Base-by-base conservation (phyloP, 73 alveolate genomes). In the Paramecium bursaria region DNA sequence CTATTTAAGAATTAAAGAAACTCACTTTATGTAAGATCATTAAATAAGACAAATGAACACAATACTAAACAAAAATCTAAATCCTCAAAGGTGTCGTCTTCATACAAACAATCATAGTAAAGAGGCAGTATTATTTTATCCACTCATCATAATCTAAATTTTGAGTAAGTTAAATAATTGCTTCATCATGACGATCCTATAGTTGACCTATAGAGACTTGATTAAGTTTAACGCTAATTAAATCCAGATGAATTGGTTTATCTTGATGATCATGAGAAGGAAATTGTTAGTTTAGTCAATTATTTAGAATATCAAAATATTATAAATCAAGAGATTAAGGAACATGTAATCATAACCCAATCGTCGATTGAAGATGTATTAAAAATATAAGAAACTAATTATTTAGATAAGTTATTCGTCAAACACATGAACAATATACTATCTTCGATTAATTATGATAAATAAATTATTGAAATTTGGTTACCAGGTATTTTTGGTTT, bases 401-500 rank as follows among this genome's bases (percentile, higher is more conserved):
- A 35, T 15, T 17, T 42, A 6, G 82, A 67, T 19, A 46, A 39
- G 7, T 19, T 21, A 67, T 30, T 50, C 27, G n/a, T 57, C 3
- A 2, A 15, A 13, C 21, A 21, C 9, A 67, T 33, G 55, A 35
- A 35, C 22, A 67, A 67, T 39, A 67, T 79, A 19, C 30, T 79
- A 29, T 3, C 31, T 25, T 54, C 74, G 13, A 35, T 79, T 21
- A 79, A 79, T 79, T 79, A 79, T 21, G n/a, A 15, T 11, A 3
- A 13, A 7, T 14, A 14, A 2, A 30, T 50, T 1, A 14, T 5
- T 54, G 85, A 79, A 21, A 53, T 53, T 15, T 53, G 76, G 75
- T 33, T 53, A 25, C 74, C 85, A 21, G 89, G 89, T 22, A 22
- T 79, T 33, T 30, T 46, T n/a, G 89, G 89, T n/a, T 39, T 52